These are phyloP conservation scores for Galeopsis tetrahit DNA, from an alignment of 257 asterid genomes.

Conservation along the genomic window DNA sequence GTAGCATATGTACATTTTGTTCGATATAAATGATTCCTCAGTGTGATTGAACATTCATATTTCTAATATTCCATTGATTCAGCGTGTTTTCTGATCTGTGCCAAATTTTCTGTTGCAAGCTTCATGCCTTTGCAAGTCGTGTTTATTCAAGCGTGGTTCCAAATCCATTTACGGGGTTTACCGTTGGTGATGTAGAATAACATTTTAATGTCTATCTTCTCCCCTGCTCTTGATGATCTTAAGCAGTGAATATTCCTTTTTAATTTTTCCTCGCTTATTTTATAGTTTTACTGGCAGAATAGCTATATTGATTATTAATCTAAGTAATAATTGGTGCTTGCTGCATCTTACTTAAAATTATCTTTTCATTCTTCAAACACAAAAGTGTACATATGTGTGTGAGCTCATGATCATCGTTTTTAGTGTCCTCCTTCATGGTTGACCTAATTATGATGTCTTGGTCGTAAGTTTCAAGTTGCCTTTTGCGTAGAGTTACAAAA, in stretches of 20 bases:
- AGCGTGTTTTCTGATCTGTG: not conserved
- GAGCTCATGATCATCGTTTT: slow-evolving; percentile 5
- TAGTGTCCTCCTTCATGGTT: not conserved
- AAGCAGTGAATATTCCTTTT: not conserved
- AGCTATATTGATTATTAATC: not conserved
- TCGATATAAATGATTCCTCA: not conserved
- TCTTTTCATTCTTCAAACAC: not conserved
- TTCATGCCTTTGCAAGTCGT: not conserved
- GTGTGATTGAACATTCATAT: not conserved
- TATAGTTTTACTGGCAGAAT: not conserved
- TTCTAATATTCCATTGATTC: not conserved
- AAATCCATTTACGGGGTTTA: not conserved
- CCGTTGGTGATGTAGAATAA: not conserved
- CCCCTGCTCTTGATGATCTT: not conserved
- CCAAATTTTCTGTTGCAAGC: not conserved
- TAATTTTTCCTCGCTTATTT: not conserved
- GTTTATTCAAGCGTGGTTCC: not conserved
- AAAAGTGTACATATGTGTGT: not conserved
- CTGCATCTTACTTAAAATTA: not conserved
- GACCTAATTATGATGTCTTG: slow-evolving; percentile 23
- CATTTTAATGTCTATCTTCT: not conserved
- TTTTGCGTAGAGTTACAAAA: slow-evolving; percentile 17
- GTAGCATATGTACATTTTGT: slow-evolving; percentile 28
- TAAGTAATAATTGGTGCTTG: slow-evolving; percentile 4
- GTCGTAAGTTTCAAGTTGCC: slow-evolving; percentile 24